Evolutionary conservation across 1,284 basidiomycete species (phyloP).

Genomic region (Clitocybe nebularis): DNA sequence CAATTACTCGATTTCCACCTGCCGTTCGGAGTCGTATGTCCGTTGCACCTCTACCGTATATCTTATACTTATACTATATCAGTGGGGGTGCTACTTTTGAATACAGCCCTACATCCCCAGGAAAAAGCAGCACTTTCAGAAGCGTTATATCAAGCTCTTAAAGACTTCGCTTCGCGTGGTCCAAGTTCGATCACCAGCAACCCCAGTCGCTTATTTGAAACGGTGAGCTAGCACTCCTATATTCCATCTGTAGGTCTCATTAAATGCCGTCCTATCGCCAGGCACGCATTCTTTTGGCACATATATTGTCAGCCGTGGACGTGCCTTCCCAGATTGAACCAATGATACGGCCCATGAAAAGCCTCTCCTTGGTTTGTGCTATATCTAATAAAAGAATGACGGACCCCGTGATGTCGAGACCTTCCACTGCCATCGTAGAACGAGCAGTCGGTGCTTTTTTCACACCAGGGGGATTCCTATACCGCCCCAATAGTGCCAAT

Average conservation of each 20-base stretch:
- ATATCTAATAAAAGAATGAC: slow-evolving; percentile 18
- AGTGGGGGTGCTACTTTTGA: too few species aligned
- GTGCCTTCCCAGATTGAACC: background rate
- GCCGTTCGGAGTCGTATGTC: too few species aligned
- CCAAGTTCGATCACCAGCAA: slow-evolving; percentile 15
- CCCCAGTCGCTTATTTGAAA: slow-evolving; percentile 16
- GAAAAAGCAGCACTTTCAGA: too few species aligned
- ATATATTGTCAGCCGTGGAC: slow-evolving; percentile 14
- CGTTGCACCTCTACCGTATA: too few species aligned
- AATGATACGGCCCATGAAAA: slow-evolving; percentile 11
- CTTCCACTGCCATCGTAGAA: slow-evolving; percentile 14
- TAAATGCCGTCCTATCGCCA: slow-evolving; percentile 1
- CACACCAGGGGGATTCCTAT: slow-evolving; percentile 13
- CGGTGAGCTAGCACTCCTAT: slow-evolving; percentile 10
- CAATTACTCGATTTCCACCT: too few species aligned
- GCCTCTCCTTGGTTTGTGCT: slow-evolving; percentile 16
- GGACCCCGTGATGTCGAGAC: slow-evolving; percentile 17
- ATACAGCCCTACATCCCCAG: too few species aligned
- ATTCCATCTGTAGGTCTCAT: background rate
- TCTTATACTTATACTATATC: too few species aligned
- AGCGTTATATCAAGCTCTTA: slow-evolving; percentile 18
- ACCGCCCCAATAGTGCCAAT: slow-evolving; percentile 11
- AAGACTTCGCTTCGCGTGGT: slow-evolving; percentile 16
- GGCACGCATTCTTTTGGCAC: slow-evolving; percentile 20
- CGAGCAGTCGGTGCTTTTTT: slow-evolving; percentile 14